phyloP scores from a whole-genome alignment of 148 eudicot genomes.

The Vaccinium vitisidaea region DNA sequence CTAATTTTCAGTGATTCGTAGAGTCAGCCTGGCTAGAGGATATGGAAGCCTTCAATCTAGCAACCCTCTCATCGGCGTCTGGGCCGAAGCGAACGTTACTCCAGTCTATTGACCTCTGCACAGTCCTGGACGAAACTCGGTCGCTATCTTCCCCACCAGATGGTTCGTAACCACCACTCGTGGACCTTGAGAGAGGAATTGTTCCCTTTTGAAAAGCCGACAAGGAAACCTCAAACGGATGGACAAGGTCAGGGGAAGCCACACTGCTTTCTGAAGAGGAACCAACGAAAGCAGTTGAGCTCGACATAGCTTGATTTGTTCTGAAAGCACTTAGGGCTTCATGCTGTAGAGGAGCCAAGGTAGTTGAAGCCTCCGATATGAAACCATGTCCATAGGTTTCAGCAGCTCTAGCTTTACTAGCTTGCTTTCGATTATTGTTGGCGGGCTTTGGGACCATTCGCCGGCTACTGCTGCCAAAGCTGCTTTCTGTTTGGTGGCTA shows the following conservation, averaged over 20 bases:
- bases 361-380: conserved; percentile 41
- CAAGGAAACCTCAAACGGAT: conserved; percentile 61
- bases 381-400: conserved; percentile 17
- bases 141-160: conserved; percentile 99
- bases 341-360: conserved; percentile 65
- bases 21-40: conserved; percentile 48
- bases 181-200: conserved; percentile 66
- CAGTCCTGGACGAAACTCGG: conserved; percentile 59
- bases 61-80: conserved; percentile 43
- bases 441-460: conserved; percentile 43
- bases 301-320: conserved; percentile 45
- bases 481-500: conserved; percentile 48
- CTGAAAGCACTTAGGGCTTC: conserved; percentile 72
- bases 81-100: conserved; percentile 56
- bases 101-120: conserved; percentile 64
- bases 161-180: conserved; percentile 95
- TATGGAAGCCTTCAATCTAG: conserved; percentile 40
- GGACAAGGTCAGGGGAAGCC: conserved; percentile 67
- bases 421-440: conserved; percentile 47
- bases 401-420: conserved; percentile 43
- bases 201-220: conserved; percentile 37
- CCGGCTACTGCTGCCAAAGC: conserved; percentile 63
- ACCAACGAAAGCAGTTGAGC: conserved; percentile 40
- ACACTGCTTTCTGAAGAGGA: conserved; percentile 97
- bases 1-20: conserved; percentile 34